phyloP scores from a whole-genome alignment of 2,329 filamentous ascomycete species.

The Talaromyces sp. region DNA sequence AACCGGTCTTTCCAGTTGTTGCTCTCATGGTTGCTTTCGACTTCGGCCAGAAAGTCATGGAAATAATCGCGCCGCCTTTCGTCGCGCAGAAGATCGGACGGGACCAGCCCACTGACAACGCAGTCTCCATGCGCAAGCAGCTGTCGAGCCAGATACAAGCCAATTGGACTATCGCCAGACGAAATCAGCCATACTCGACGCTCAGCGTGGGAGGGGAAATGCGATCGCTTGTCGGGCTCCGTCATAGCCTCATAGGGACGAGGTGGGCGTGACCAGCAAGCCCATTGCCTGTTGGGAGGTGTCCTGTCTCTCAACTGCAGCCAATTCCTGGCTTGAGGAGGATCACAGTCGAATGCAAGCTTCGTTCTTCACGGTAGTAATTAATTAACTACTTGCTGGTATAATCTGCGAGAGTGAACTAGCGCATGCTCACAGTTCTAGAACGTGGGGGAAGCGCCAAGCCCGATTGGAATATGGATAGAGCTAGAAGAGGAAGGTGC shows the following conservation, averaged over 20 bases:
- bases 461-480: not conserved
- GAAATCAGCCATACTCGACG: slow-evolving; percentile 93
- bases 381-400: not conserved
- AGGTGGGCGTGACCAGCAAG: slow-evolving; percentile 19
- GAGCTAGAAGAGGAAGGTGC: not conserved
- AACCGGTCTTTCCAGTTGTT: slow-evolving; percentile 80
- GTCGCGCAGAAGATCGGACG: slow-evolving; percentile 69
- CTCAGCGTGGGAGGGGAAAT: slow-evolving; percentile 57
- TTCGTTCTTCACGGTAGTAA: not conserved
- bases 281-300: slow-evolving; percentile 7
- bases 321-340: not conserved
- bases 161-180: slow-evolving; percentile 77
- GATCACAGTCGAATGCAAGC: not conserved
- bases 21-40: slow-evolving; percentile 58
- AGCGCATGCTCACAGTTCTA: not conserved
- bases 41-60: slow-evolving; percentile 66
- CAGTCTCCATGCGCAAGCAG: slow-evolving; percentile 89
- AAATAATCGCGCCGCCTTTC: slow-evolving; percentile 73
- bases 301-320: not conserved
- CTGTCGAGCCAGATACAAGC: slow-evolving; percentile 73
- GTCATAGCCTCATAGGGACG: slow-evolving; percentile 26
- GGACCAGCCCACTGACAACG: slow-evolving; percentile 77
- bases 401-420: not conserved
- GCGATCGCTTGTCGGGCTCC: slow-evolving; percentile 35
- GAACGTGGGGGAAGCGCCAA: slow-evolving; percentile 7